A percentile compares a stretch with the other conserved stretches of the same genome.
Conservation (phyloP, 148 eudicot species). For the Polygonum maritimum region DNA sequence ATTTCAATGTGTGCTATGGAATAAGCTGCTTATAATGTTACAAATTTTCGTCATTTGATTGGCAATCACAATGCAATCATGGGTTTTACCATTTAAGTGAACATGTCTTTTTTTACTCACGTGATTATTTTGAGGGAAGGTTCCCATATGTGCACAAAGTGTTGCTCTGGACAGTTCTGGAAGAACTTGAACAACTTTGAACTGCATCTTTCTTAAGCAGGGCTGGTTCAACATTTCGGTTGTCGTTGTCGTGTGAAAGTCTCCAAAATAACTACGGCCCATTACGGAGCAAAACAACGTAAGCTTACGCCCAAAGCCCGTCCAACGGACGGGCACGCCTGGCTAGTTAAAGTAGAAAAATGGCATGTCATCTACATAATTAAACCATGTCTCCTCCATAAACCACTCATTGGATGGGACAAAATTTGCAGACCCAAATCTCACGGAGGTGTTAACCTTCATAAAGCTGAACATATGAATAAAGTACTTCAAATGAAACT, state of each 20-base stretch:
- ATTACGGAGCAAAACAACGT: too few relatives aligned
- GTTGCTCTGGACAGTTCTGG: constrained; percentile 80
- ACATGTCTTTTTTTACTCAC: constrained; percentile 29
- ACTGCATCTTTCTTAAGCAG: constrained; percentile 92
- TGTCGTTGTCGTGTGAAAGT: constrained; percentile 97
- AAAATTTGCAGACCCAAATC: too few relatives aligned
- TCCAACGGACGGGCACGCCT: too few relatives aligned
- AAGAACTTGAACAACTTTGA: constrained; percentile 89
- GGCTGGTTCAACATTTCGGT: constrained; percentile 90
- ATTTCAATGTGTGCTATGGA: not conserved
- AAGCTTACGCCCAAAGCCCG: too few relatives aligned
- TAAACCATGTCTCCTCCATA: too few relatives aligned
- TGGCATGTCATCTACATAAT: too few relatives aligned
- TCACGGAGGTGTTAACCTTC: too few relatives aligned
- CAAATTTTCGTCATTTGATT: not conserved
- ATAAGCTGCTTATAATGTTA: not conserved
- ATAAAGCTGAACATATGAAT: too few relatives aligned
- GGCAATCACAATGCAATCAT: constrained; percentile 13
- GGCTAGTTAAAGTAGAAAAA: too few relatives aligned
- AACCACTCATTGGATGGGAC: too few relatives aligned
- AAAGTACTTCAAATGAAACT: too few relatives aligned
- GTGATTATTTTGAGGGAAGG: constrained; percentile 95
- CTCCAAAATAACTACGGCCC: too few relatives aligned
- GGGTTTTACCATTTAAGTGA: not conserved
- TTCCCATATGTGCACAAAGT: constrained; percentile 89